phyloP scores from a whole-genome alignment of 108 stramenopile genomes.

The Poteriospumella lacustris region DNA sequence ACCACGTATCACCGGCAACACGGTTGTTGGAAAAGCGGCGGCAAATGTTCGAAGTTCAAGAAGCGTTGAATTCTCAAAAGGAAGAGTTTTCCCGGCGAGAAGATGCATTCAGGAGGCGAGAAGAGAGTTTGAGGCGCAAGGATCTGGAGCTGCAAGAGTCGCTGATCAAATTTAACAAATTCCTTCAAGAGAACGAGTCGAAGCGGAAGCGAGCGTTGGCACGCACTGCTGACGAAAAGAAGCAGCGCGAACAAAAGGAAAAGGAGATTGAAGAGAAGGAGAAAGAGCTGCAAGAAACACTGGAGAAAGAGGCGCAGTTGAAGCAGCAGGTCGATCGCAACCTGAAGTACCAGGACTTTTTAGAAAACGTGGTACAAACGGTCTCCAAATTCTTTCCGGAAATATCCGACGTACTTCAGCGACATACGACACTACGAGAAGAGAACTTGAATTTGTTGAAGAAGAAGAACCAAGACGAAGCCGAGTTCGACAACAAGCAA shows the following conservation, averaged over 20 bases:
- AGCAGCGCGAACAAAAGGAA: slow-evolving; percentile 43
- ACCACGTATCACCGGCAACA: slow-evolving; percentile 59
- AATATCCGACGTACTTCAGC: slow-evolving; percentile 50
- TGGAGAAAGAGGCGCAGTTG: slow-evolving; percentile 13
- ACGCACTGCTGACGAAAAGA: slow-evolving; percentile 51
- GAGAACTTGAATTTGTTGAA: slow-evolving; percentile 47
- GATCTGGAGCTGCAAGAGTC: slow-evolving; percentile 62
- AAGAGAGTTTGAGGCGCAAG: slow-evolving; percentile 54
- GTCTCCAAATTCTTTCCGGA: slow-evolving; percentile 54
- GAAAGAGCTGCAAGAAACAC: slow-evolving; percentile 29
- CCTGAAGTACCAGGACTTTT: slow-evolving; percentile 33
- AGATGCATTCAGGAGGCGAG: slow-evolving; percentile 58
- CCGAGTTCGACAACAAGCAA: slow-evolving; percentile 35
- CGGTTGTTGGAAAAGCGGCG: slow-evolving; percentile 59
- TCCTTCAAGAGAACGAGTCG: slow-evolving; percentile 57
- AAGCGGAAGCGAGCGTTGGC: slow-evolving; percentile 58
- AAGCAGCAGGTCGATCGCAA: slow-evolving; percentile 5
- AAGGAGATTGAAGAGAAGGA: slow-evolving; percentile 37
- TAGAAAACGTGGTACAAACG: slow-evolving; percentile 46
- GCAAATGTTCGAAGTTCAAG: slow-evolving; percentile 63
- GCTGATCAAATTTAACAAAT: slow-evolving; percentile 64
- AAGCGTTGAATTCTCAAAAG: slow-evolving; percentile 61
- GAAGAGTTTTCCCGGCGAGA: slow-evolving; percentile 54
- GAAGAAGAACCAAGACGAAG: slow-evolving; percentile 39
- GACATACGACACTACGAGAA: slow-evolving; percentile 49